A percentile compares a stretch with the other conserved stretches of the same genome.
These are phyloP conservation scores for Teratosphaeria destructans DNA, from an alignment of 2,329 filamentous ascomycete species.

Conservation along the genomic window DNA sequence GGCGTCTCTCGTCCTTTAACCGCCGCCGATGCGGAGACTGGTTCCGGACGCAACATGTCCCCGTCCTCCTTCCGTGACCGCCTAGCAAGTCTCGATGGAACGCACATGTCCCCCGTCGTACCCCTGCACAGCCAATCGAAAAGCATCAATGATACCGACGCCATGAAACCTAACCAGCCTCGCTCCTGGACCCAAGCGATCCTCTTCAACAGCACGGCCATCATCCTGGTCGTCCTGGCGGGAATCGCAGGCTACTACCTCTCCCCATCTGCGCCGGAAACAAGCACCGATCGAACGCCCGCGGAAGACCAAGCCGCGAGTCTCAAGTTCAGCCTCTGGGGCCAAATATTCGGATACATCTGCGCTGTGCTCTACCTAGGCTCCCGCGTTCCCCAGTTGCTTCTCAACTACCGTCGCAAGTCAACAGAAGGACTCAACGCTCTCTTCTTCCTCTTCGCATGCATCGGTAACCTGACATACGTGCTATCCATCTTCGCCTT, in stretches of 20 bases:
- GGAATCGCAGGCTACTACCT: constrained; percentile 83
- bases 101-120: constrained; percentile 70
- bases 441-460: constrained; percentile 94
- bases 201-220: constrained; percentile 63
- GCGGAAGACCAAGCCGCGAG: constrained; percentile 34
- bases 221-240: constrained; percentile 72
- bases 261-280: constrained; percentile 34
- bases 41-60: constrained; percentile 15
- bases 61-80: constrained; percentile 35
- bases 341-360: constrained; percentile 88
- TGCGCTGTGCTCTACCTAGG: constrained; percentile 84
- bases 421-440: constrained; percentile 88
- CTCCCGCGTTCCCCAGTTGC: constrained; percentile 76
- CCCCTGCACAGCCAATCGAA: constrained; percentile 55
- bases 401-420: constrained; percentile 86
- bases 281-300: constrained; percentile 8
- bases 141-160: constrained; percentile 16
- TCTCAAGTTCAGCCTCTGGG: constrained; percentile 61
- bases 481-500: constrained; percentile 87
- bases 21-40: constrained; percentile 18
- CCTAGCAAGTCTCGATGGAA: constrained; percentile 49
- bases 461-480: constrained; percentile 87
- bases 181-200: constrained; percentile 38
- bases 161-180: constrained; percentile 30
- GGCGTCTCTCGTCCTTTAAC: neutral